Base-by-base conservation (phyloP, 208 protist species). In the Endotrypanum monterogeii region DNA sequence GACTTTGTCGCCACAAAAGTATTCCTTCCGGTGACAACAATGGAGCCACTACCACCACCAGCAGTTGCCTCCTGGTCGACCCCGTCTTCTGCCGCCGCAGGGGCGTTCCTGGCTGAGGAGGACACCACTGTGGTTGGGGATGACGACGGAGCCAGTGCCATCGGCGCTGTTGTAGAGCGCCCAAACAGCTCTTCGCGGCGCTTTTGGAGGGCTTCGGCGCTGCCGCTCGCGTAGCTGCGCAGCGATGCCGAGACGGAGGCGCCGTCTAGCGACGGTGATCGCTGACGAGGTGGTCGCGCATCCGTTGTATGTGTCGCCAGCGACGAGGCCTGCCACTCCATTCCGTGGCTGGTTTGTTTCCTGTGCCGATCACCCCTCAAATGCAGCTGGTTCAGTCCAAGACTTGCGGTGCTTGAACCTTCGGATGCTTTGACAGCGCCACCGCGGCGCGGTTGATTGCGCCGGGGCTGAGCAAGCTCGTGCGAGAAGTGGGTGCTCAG, bases 141-240 rank as follows among this genome's bases (percentile, higher is more conserved):
- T 54, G 30, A 20, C 35, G 50, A 20, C 46, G 63, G 63, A 25
- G 1, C 32, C 46, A 37, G 35, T n/a, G 18, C 23, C 30, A 39
- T 39, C 18, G 39, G 12, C 48, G 68, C 16, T 60, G 65, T 67
- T 35, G 41, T 37, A 56, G 46, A 25, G 30, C 46, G 68, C 4
- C 74, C 66, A 44, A 95, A 93, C 44, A 93, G 80, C 20, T 83
- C 84, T 37, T 83, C 78, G 2, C 91, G 89, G n/a, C 91, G 81
- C 16, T 71, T 74, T 30, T 77, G 77, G 23, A 93, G 83, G 2
- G 88, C 85, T 54, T 89, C 85, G 0, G 82, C 76, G 56, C 74
- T 86, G 73, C 83, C 83, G 61, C 81, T 81, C 8, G 79, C 73
- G 62, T 74, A 87, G 61, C 71, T 83, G 57, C 77, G 55, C 32